These are phyloP conservation scores for Sarcodon aspratus DNA, from an alignment of 768 basidiomycete genomes.

Conservation along the genomic window DNA sequence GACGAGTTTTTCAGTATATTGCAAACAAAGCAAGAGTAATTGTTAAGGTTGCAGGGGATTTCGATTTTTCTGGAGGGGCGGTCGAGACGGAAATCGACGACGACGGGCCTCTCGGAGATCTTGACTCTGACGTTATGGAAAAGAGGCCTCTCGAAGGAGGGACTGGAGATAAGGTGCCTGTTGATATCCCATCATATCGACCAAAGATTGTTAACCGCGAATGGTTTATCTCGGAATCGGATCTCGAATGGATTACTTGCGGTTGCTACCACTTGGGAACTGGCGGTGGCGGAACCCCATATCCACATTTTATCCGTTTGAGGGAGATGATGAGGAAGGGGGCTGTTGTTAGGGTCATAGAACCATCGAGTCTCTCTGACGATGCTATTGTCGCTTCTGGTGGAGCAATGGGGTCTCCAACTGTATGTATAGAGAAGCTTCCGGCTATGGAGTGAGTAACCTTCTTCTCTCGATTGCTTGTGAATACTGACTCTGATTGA, in stretches of 20 bases:
- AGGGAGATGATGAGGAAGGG: constrained; percentile 25
- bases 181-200: constrained; percentile 13
- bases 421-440: too few species aligned
- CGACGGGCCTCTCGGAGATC: constrained; percentile 1
- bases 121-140: constrained; percentile 1
- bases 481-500: too few species aligned
- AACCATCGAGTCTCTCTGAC: too few species aligned
- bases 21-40: constrained; percentile 43
- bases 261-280: constrained; percentile 54
- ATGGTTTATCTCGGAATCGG: constrained; percentile 16
- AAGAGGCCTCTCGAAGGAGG: constrained; percentile 2
- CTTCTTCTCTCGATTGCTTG: too few species aligned
- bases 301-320: constrained; percentile 36
- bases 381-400: too few species aligned
- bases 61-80: constrained; percentile 5
- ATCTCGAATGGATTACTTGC: constrained; percentile 43
- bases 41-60: constrained; percentile 51
- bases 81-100: not conserved
- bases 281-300: constrained; percentile 52
- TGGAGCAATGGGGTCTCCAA: too few species aligned
- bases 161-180: not conserved
- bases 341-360: too few species aligned
- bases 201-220: constrained; percentile 9
- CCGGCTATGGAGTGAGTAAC: too few species aligned
- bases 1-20: constrained; percentile 25